These are phyloP conservation scores for Leishmania amazonensis DNA, from an alignment of 208 protist species.

Conservation along the genomic window DNA sequence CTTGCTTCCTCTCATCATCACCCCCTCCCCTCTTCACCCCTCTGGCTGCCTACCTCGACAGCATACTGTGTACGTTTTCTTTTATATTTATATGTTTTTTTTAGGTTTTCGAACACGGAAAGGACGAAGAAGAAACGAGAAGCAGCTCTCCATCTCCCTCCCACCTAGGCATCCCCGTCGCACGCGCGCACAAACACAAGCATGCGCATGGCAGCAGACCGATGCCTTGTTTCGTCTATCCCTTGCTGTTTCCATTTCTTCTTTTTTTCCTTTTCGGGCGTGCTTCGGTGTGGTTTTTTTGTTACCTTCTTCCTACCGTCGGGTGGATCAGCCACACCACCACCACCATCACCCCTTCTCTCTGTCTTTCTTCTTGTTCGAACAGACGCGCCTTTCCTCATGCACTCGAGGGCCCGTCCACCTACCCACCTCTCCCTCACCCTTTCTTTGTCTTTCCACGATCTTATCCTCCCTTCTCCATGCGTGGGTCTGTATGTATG, in stretches of 20 bases:
- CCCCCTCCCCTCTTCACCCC: background rate
- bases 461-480: slow-evolving; percentile 5
- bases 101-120: background rate
- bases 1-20: background rate
- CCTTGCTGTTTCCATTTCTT: background rate
- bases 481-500: background rate
- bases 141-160: background rate
- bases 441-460: background rate
- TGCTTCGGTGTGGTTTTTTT: background rate
- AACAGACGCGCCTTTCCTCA: background rate
- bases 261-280: background rate
- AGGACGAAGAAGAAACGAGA: background rate
- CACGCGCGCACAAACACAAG: background rate
- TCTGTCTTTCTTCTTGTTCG: background rate
- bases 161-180: slow-evolving; percentile 1
- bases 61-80: background rate
- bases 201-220: background rate
- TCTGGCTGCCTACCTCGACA: background rate
- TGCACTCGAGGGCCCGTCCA: background rate
- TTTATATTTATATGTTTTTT: background rate
- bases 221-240: background rate
- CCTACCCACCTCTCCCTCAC: background rate
- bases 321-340: background rate
- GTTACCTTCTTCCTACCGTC: background rate
- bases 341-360: background rate